phyloP scores from a whole-genome alignment of 352 stramenopile genomes.

The Bremia lactucae region DNA sequence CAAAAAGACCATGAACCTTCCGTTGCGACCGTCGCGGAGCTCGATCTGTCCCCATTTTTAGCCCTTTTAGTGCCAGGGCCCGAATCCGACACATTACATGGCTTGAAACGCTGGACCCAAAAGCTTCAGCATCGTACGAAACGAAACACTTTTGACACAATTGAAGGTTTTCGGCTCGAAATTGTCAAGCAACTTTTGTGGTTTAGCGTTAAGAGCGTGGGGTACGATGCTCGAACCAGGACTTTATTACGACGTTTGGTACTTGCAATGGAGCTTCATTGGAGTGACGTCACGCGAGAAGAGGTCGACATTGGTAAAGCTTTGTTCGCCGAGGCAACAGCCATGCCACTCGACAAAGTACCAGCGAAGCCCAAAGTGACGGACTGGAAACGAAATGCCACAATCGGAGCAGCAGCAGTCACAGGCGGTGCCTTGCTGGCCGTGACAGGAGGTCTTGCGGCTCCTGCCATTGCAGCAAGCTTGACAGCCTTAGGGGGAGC shows the following conservation, averaged over 20 bases:
- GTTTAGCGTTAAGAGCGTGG: constrained; percentile 67
- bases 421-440: constrained; percentile 62
- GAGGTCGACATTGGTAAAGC: constrained; percentile 58
- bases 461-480: constrained; percentile 47
- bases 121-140: constrained; percentile 14
- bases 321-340: constrained; percentile 59
- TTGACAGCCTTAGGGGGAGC: constrained; percentile 52
- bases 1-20: constrained; percentile 16
- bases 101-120: constrained; percentile 21
- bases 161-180: constrained; percentile 40
- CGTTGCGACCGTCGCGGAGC: constrained; percentile 3
- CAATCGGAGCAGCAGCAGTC: constrained; percentile 59
- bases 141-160: constrained; percentile 5
- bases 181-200: constrained; percentile 61
- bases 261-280: constrained; percentile 40
- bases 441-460: constrained; percentile 55
- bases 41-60: constrained; percentile 56
- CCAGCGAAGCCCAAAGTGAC: constrained; percentile 41
- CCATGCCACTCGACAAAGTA: constrained; percentile 60
- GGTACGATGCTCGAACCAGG: constrained; percentile 61
- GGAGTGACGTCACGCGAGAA: constrained; percentile 50
- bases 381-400: constrained; percentile 74
- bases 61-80: constrained; percentile 35
- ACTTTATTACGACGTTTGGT: constrained; percentile 44
- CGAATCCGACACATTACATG: constrained; percentile 5